Base-by-base conservation (phyloP, 2,329 filamentous ascomycete genomes). In the Verticillium isaacii region DNA sequence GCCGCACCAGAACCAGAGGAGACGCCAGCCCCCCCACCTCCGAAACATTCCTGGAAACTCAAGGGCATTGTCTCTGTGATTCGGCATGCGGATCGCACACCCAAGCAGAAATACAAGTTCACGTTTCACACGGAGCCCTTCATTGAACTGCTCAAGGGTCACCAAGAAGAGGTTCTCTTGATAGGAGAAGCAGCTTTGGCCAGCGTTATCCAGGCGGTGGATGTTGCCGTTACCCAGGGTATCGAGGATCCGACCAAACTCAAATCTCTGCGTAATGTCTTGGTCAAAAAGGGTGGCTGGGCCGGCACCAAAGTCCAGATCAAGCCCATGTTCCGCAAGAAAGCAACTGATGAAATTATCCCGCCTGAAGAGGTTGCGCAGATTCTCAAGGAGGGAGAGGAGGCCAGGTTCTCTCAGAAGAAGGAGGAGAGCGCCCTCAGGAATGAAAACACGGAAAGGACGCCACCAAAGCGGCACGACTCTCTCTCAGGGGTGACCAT, bases 81-180 rank as follows among this genome's bases (percentile, higher is more conserved):
- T 66, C 88, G 95, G 32, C 95, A 99, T 75, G 96, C 96, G 2
- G 95, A 99, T 77, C 89, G 95, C 61, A 99, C 95, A 1, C 95
- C 95, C 2, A 99, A 99, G 77, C 95, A 99, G 71, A 99, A 99
- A 74, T 97, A 97, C 82, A 99, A 99, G 74, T 99, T 98, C 70
- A 99, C 95, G 0, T 98, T 99, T 69, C 95, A 99, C 72, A 96
- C 93, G 0, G 92, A 93, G 65, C 95, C 95, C 0, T 99, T 99
- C 71, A 93, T 99, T 65, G 91, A 96, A 66, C 82, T 99, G 4
- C 85, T 99, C 52, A 96, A 94, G 72, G 95, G 95, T 0, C 94
- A 99, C 70, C 92, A 96, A 70, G 94, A 98, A 75, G 95, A 99
- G 73, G 95, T 99, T 1, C 82, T 99, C 2, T 84, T 99, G 25